These are phyloP conservation scores for Talaromyces verruculosus DNA, from an alignment of 2,329 filamentous ascomycete species.

Conservation along the genomic window DNA sequence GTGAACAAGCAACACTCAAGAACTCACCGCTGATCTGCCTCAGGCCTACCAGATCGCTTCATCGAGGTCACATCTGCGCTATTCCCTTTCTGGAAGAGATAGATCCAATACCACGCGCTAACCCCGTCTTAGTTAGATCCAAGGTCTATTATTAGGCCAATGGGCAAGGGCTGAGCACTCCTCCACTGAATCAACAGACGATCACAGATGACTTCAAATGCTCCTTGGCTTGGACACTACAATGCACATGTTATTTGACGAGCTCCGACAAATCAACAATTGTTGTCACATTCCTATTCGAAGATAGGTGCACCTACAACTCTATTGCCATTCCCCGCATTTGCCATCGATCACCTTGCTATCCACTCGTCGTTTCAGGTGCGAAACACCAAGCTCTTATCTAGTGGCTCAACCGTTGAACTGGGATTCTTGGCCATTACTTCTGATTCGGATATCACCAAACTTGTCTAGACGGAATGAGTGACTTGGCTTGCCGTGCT, in stretches of 20 bases:
- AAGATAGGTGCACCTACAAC: not conserved
- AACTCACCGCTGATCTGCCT: not conserved
- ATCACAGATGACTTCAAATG: not conserved
- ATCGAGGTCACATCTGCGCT: not conserved
- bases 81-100: not conserved
- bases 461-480: conserved; percentile 19
- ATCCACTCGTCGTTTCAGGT: conserved; percentile 8
- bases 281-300: not conserved
- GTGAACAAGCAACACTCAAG: not conserved
- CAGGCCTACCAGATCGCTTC: not conserved
- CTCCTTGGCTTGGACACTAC: not conserved
- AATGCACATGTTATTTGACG: not conserved
- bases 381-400: conserved; percentile 2
- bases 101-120: not conserved
- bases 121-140: not conserved
- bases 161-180: not conserved
- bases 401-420: not conserved
- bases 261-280: not conserved
- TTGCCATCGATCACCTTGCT: not conserved
- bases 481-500: conserved; percentile 1
- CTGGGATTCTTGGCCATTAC: not conserved
- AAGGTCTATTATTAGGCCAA: conserved; percentile 5
- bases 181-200: not conserved
- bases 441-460: not conserved
- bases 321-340: not conserved